Conservation (phyloP, 495 filamentous ascomycete species). For the Lasiosphaeriaceae sp. region DNA sequence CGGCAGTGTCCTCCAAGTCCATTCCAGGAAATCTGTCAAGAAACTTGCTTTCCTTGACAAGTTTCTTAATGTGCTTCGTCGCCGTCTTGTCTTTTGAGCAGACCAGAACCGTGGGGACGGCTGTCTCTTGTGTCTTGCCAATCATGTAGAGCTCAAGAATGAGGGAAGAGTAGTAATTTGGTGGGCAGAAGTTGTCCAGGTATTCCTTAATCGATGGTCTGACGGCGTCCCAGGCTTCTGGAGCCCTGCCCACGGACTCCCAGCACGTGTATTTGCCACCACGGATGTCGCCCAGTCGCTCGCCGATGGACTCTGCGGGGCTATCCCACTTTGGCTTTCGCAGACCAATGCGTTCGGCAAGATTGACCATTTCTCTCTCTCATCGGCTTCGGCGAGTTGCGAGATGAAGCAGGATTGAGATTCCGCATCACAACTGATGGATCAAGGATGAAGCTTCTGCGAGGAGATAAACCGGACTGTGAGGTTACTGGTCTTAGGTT, state of each 20-base stretch:
- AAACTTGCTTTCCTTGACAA: no score
- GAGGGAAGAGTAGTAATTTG: neutral
- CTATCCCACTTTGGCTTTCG: slow-evolving; percentile 1
- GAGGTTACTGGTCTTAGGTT: no score
- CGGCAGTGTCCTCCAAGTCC: no score
- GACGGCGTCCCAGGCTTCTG: no score
- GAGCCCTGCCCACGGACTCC: neutral
- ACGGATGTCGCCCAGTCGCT: neutral
- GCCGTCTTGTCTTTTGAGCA: neutral
- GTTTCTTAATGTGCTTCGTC: neutral
- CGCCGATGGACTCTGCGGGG: neutral
- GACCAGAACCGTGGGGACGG: neutral
- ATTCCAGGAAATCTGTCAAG: no score
- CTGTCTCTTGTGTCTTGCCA: neutral
- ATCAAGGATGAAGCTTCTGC: no score
- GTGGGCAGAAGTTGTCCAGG: neutral
- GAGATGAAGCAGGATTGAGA: no score
- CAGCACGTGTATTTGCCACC: neutral
- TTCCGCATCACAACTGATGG: no score
- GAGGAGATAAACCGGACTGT: no score
- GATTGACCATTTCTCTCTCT: no score
- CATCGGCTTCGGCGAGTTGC: no score
- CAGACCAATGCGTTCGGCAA: neutral
- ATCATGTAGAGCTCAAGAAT: slow-evolving; percentile 1
- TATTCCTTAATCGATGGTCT: no score